Percentiles rank a stretch among this genome's conserved stretches.
These are phyloP conservation scores for Metschnikowia gelsemii DNA, from an alignment of 805 yeast species.

Conservation along the genomic window DNA sequence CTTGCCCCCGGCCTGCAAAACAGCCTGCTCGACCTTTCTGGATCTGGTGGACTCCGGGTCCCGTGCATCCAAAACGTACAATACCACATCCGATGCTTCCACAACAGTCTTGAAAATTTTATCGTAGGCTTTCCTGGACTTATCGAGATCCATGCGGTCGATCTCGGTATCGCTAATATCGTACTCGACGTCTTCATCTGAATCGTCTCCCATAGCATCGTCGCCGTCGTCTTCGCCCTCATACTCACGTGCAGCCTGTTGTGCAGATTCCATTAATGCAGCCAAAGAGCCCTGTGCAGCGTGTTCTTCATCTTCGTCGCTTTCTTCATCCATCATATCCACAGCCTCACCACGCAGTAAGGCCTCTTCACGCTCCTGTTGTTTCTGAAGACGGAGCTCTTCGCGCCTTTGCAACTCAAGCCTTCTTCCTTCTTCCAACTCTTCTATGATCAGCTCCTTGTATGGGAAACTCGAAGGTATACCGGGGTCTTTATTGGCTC, in stretches of 20 bases:
- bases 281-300: conserved; percentile 54
- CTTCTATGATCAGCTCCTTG: conserved; percentile 75
- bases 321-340: conserved; percentile 38
- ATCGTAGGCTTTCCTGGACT: conserved; percentile 87
- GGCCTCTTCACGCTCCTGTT: conserved; percentile 46
- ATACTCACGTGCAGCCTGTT: conserved; percentile 76
- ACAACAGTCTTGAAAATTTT: conserved; percentile 91
- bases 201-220: conserved; percentile 28
- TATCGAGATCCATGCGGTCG: conserved; percentile 53
- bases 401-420: conserved; percentile 55
- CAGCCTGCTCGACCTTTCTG: conserved; percentile 85
- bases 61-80: conserved; percentile 95
- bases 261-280: conserved; percentile 88
- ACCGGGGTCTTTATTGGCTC: conserved; percentile 83
- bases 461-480: conserved; percentile 95
- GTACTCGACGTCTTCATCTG: conserved; percentile 43
- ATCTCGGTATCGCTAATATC: conserved; percentile 44
- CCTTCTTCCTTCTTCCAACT: conserved; percentile 64
- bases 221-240: conserved; percentile 52
- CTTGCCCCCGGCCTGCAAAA: conserved; percentile 75
- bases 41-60: conserved; percentile 96
- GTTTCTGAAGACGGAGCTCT: conserved; percentile 47
- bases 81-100: conserved; percentile 84
- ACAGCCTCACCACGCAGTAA: conserved; percentile 38
- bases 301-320: conserved; percentile 41